Evolutionary conservation across 768 basidiomycete species (phyloP).

Genomic region (Aureoboletus auriporus): DNA sequence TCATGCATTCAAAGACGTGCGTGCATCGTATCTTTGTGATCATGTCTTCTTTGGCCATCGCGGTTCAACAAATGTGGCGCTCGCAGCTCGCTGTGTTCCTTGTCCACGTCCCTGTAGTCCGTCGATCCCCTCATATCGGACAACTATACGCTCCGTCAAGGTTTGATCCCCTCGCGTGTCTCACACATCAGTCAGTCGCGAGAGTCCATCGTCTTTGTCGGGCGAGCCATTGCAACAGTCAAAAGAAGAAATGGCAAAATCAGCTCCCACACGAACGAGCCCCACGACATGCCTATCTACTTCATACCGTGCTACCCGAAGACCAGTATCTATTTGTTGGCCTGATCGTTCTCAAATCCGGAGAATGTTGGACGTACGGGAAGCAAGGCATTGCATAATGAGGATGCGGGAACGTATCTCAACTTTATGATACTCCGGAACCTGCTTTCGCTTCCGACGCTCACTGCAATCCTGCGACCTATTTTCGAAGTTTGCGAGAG

Average conservation of each 20-base stretch:
- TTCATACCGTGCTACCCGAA: slow-evolving; percentile 68
- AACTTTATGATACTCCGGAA: slow-evolving; percentile 85
- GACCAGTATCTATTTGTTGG: slow-evolving; percentile 80
- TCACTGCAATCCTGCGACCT: slow-evolving; percentile 61
- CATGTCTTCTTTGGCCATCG: slow-evolving; percentile 61
- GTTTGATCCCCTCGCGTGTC: slow-evolving; percentile 72
- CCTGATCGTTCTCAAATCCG: slow-evolving; percentile 57
- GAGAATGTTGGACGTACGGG: slow-evolving; percentile 14
- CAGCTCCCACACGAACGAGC: slow-evolving; percentile 70
- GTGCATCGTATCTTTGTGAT: slow-evolving; percentile 73
- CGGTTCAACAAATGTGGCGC: slow-evolving; percentile 81
- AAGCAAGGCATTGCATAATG: slow-evolving; percentile 2
- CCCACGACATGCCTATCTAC: slow-evolving; percentile 56
- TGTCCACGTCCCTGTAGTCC: slow-evolving; percentile 59
- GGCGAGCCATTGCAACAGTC: slow-evolving; percentile 81
- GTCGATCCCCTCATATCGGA: slow-evolving; percentile 66
- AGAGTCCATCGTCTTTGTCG: slow-evolving; percentile 84
- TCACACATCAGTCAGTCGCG: slow-evolving; percentile 63
- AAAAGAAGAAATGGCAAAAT: slow-evolving; percentile 75
- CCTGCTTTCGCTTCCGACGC: too few relatives aligned
- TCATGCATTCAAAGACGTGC: slow-evolving; percentile 70
- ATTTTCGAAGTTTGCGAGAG: slow-evolving; percentile 82
- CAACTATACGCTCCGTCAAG: slow-evolving; percentile 54
- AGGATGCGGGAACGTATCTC: slow-evolving; percentile 38
- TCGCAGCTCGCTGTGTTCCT: slow-evolving; percentile 80